These are phyloP conservation scores for Neurospora crassa DNA, from an alignment of 2,329 filamentous ascomycete genomes.

Conservation along the genomic window DNA sequence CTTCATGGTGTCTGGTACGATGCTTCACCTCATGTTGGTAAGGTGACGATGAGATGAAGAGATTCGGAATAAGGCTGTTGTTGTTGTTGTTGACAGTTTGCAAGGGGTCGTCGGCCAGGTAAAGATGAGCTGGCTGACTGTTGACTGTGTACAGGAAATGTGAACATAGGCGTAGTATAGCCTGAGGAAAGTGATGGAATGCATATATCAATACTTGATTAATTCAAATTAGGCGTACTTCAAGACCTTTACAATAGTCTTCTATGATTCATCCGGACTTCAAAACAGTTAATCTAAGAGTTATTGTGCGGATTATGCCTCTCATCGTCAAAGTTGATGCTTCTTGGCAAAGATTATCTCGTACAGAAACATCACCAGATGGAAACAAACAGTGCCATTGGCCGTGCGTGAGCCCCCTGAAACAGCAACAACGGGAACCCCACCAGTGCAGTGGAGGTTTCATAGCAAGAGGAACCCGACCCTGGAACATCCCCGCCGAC, in stretches of 20 bases:
- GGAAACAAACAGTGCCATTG: neutral
- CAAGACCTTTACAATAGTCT: no score
- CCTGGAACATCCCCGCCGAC: slow-evolving; percentile 5
- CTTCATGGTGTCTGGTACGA: neutral
- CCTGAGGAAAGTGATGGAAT: neutral
- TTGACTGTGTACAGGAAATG: neutral
- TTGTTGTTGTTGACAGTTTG: neutral
- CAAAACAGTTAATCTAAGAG: no score
- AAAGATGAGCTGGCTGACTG: neutral
- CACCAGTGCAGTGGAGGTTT: neutral
- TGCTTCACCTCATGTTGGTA: neutral
- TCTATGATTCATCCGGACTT: no score
- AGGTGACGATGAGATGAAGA: neutral
- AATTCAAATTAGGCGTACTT: accelerated
- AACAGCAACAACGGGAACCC: neutral
- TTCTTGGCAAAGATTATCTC: neutral
- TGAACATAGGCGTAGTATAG: neutral
- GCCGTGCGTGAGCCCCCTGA: slow-evolving; percentile 13
- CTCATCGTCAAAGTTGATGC: neutral
- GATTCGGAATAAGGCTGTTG: neutral
- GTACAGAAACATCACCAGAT: neutral
- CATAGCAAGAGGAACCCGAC: slow-evolving; percentile 8
- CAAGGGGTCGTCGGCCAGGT: neutral
- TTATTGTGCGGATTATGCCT: neutral
- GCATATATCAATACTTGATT: no score